A percentile compares a stretch with the other conserved stretches of the same genome.
These are phyloP conservation scores for Phytopythium mirpurense DNA, from an alignment of 352 stramenopile genomes.

Conservation along the genomic window DNA sequence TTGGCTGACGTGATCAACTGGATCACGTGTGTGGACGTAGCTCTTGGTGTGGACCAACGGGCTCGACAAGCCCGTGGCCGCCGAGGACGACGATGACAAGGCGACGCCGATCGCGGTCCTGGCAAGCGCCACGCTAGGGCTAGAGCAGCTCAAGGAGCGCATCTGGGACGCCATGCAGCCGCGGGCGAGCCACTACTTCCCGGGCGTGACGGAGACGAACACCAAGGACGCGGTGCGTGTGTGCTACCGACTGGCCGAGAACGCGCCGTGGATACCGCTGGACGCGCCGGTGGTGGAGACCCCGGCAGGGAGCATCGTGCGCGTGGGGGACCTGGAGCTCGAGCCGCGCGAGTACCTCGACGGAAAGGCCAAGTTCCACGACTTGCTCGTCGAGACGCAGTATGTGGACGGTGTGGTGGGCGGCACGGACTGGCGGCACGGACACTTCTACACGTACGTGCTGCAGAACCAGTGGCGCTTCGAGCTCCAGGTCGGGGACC, in stretches of 20 bases:
- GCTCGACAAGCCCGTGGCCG: slow-evolving; percentile 16
- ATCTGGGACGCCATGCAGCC: slow-evolving; percentile 34
- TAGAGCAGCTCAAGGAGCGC: slow-evolving; percentile 38
- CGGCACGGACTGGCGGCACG: slow-evolving; percentile 41
- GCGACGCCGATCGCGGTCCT: slow-evolving; percentile 40
- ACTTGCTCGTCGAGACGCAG: slow-evolving; percentile 53
- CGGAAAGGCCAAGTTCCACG: slow-evolving; percentile 52
- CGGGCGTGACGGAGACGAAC: slow-evolving; percentile 22
- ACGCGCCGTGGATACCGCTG: slow-evolving; percentile 37
- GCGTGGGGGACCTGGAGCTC: slow-evolving; percentile 47
- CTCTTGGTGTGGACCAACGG: slow-evolving; percentile 21
- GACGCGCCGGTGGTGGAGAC: slow-evolving; percentile 15
- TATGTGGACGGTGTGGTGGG: slow-evolving; percentile 14
- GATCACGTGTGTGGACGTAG: too few relatives aligned
- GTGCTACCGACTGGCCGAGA: slow-evolving; percentile 37
- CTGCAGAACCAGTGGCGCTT: slow-evolving; percentile 56
- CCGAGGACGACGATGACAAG: slow-evolving; percentile 21
- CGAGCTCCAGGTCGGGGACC: slow-evolving; percentile 38
- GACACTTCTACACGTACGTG: slow-evolving; percentile 63
- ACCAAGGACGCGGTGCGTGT: slow-evolving; percentile 34
- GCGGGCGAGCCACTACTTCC: slow-evolving; percentile 31
- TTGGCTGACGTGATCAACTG: too few relatives aligned
- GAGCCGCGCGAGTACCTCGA: slow-evolving; percentile 46
- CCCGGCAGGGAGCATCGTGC: neutral
- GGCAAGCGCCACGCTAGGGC: slow-evolving; percentile 24